Base-by-base conservation (phyloP, 2,329 filamentous ascomycete species). In the Venturia carpophila region DNA sequence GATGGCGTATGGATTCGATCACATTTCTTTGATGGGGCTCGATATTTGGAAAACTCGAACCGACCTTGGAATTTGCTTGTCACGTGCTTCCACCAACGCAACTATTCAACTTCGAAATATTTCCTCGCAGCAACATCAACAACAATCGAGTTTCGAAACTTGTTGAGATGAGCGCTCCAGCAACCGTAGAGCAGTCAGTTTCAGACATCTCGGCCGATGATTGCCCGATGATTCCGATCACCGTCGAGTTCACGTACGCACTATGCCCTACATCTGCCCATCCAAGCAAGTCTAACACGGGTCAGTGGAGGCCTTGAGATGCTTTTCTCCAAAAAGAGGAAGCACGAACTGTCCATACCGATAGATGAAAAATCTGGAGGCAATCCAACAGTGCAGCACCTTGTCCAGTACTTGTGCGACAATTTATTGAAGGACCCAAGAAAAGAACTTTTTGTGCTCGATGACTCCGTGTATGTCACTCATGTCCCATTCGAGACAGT, bases 251-350 rank as follows among this genome's bases (percentile, higher is more conserved):
- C 73, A 85, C 83, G 87, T 89, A 78, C 68, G 79, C 75, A 60
- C 43, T 37, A 13, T 47, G 17, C 60, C 63, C 45, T 55, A 49
- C 55, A 49, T 34, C 62, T 67, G 67, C 63, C 69, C 71, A 52
- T 71, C 64, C 13, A 65, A 43, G 66, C 65, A 66, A 41, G 39
- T 66, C 65, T 55, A 30, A 60, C 42, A 45, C 27, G 62, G 58
- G 70, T 92, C 19, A 81, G 94, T 69, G 94, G 94, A 68, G 94
- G 94, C 27, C 84, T 99, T 21, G 94, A 99, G 78, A 89, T 96
- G 79, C 87, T 99, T 69, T 99, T 99, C 78, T 86, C 87, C 41
- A 88, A 96, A 74, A 81, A 91, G 76, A 85, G 88, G 65, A 88
- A 86, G 70, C 90, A 93, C 74, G 78, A 81, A 27, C 74, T 99